Percentiles rank a stretch among this genome's conserved stretches.
phyloP scores from a whole-genome alignment of 345 rosid species.

The Theobroma cacao region DNA sequence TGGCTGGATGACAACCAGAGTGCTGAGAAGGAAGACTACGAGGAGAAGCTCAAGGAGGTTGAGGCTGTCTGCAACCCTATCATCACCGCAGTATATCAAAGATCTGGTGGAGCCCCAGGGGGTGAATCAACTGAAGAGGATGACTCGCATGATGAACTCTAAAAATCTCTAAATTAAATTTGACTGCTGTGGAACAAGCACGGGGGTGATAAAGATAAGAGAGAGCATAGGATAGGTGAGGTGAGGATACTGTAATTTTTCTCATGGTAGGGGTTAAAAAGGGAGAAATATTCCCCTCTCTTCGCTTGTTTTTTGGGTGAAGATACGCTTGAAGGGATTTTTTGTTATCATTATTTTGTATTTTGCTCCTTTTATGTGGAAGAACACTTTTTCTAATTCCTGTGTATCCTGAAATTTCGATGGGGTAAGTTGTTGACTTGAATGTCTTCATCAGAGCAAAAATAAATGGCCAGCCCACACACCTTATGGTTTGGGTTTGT shows the following conservation, averaged over 20 bases:
- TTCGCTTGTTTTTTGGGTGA: slow-evolving; percentile 19
- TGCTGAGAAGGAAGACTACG: slow-evolving; percentile 85
- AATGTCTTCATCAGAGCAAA: not conserved
- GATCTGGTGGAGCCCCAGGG: slow-evolving; percentile 79
- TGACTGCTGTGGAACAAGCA: not conserved
- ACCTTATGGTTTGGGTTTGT: not conserved
- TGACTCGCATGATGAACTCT: slow-evolving; percentile 66
- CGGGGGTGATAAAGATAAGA: slow-evolving; percentile 7
- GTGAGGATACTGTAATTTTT: slow-evolving; percentile 36
- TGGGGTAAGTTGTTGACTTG: not conserved
- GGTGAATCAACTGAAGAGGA: slow-evolving; percentile 46
- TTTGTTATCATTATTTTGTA: slow-evolving; percentile 5
- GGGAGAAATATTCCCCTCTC: slow-evolving; percentile 16
- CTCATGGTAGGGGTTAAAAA: slow-evolving; percentile 15
- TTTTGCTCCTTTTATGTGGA: not conserved
- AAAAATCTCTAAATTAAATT: slow-evolving; percentile 21
- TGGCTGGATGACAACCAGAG: slow-evolving; percentile 93
- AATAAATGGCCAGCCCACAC: too few species aligned
- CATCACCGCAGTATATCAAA: slow-evolving; percentile 78
- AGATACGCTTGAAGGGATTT: slow-evolving; percentile 14
- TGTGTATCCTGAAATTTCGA: not conserved
- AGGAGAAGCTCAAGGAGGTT: slow-evolving; percentile 95
- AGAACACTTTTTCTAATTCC: not conserved
- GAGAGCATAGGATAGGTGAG: slow-evolving; percentile 19
- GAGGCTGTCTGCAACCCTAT: slow-evolving; percentile 95